Evolutionary conservation across 2,329 filamentous ascomycete genomes (phyloP).

Genomic region (Monosporascus sp.): DNA sequence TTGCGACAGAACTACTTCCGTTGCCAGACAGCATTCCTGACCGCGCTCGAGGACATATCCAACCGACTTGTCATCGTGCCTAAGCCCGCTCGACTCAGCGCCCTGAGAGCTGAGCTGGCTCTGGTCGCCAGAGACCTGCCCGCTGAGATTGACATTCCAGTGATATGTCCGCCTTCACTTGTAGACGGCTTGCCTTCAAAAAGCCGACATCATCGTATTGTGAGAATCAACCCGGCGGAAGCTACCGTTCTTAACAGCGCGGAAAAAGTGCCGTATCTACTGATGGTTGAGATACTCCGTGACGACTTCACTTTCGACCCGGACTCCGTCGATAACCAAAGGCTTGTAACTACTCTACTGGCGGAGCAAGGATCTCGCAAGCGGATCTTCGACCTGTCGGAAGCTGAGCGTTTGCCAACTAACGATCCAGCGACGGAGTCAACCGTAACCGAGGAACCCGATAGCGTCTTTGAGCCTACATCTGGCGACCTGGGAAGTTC

Average conservation of each 20-base stretch:
- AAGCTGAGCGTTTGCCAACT: conserved; percentile 52
- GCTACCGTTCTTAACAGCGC: conserved; percentile 82
- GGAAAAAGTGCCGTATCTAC: conserved; percentile 76
- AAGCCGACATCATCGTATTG: conserved; percentile 76
- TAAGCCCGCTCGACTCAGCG: conserved; percentile 75
- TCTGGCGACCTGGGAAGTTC: conserved; percentile 74
- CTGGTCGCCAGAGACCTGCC: conserved; percentile 77
- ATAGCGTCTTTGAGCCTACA: conserved; percentile 80
- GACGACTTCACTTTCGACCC: conserved; percentile 83
- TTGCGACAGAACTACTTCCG: conserved; percentile 79
- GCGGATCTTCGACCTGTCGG: conserved; percentile 64
- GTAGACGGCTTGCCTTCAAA: conserved; percentile 67
- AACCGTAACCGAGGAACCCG: conserved; percentile 33
- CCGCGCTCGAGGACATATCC: conserved; percentile 76
- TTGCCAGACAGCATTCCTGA: conserved; percentile 74
- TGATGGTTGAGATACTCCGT: conserved; percentile 77
- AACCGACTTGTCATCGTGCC: conserved; percentile 79
- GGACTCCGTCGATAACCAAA: conserved; percentile 65
- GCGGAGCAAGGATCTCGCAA: conserved; percentile 52
- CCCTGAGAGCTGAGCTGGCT: conserved; percentile 73
- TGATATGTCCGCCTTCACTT: conserved; percentile 72
- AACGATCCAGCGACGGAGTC: conserved; percentile 38
- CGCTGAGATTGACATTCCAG: conserved; percentile 76
- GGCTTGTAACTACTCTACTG: conserved; percentile 54
- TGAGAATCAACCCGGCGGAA: conserved; percentile 77